Percentiles rank a stretch among this genome's conserved stretches.
phyloP scores from a whole-genome alignment of 225 moss, liverwort and hornwort genomes.

The Neckera pumila region DNA sequence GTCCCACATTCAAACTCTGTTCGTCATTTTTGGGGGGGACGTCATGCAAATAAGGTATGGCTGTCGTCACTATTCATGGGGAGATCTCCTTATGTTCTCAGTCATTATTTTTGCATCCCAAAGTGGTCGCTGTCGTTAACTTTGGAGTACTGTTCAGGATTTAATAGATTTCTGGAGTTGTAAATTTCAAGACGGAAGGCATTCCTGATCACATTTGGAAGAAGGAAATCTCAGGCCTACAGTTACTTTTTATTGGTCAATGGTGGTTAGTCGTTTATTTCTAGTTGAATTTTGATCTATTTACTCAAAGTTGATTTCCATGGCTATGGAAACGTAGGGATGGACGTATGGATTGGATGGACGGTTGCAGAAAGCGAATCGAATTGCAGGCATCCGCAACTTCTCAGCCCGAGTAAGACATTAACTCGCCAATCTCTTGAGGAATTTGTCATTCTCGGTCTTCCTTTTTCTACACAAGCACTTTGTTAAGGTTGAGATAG shows the following conservation, averaged over 20 bases:
- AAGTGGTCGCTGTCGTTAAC: background rate
- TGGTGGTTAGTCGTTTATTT: background rate
- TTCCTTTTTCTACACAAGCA: background rate
- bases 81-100: background rate
- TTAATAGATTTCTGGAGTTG: background rate
- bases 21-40: background rate
- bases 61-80: background rate
- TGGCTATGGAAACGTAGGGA: constrained; percentile 42
- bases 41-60: background rate
- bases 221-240: background rate
- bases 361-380: constrained; percentile 73
- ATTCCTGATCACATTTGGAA: background rate
- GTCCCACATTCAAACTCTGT: background rate
- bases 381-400: constrained; percentile 83
- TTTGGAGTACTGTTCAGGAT: background rate
- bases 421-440: background rate
- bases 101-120: background rate
- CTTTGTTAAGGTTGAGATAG: background rate
- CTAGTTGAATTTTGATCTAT: background rate
- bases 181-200: background rate
- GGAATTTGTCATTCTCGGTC: background rate
- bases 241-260: background rate
- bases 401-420: constrained; percentile 65
- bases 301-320: background rate
- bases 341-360: constrained; percentile 95